phyloP scores from a whole-genome alignment of 371 early-diverging fungal species.

The Cokeromyces recurvatus region DNA sequence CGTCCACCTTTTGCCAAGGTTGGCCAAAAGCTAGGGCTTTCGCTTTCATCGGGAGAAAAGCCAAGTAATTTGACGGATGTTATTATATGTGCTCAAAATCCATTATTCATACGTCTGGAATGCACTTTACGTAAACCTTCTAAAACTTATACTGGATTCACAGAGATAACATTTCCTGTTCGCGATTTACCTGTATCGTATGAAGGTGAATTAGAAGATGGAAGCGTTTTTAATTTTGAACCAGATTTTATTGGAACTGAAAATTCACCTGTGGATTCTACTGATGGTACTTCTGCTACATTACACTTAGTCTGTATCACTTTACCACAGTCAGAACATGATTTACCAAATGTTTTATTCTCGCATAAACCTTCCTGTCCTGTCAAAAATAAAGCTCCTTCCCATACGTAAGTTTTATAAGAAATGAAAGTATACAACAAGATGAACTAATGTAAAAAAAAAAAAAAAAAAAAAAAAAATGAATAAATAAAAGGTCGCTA shows the following conservation, averaged over 20 bases:
- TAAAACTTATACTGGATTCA: slow-evolving; percentile 28
- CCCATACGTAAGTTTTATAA: slow-evolving; percentile 23
- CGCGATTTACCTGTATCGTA: slow-evolving; percentile 55
- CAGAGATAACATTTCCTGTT: slow-evolving; percentile 50
- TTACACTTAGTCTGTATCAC: slow-evolving; percentile 65
- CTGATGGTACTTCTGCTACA: slow-evolving; percentile 66
- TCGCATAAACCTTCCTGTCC: slow-evolving; percentile 28
- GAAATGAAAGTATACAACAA: too few species aligned
- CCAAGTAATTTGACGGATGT: slow-evolving; percentile 50
- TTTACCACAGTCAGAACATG: slow-evolving; percentile 47
- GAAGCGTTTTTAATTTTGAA: slow-evolving; percentile 46
- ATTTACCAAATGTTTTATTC: slow-evolving; percentile 23
- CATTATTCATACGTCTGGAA: slow-evolving; percentile 64
- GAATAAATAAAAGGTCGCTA: too few species aligned
- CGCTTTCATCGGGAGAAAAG: slow-evolving; percentile 35
- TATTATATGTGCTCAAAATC: slow-evolving; percentile 55
- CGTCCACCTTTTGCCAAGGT: slow-evolving; percentile 54
- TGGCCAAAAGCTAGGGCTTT: slow-evolving; percentile 27
- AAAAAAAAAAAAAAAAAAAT: too few species aligned
- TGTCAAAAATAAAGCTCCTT: slow-evolving; percentile 20
- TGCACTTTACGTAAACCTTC: slow-evolving; percentile 54
- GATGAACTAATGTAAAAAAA: too few species aligned
- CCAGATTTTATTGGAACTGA: slow-evolving; percentile 62
- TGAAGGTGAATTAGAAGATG: slow-evolving; percentile 31
- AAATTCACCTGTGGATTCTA: slow-evolving; percentile 63